Conservation (phyloP, 2,329 filamentous ascomycete genomes). For the Sporothrix euskadiensis region DNA sequence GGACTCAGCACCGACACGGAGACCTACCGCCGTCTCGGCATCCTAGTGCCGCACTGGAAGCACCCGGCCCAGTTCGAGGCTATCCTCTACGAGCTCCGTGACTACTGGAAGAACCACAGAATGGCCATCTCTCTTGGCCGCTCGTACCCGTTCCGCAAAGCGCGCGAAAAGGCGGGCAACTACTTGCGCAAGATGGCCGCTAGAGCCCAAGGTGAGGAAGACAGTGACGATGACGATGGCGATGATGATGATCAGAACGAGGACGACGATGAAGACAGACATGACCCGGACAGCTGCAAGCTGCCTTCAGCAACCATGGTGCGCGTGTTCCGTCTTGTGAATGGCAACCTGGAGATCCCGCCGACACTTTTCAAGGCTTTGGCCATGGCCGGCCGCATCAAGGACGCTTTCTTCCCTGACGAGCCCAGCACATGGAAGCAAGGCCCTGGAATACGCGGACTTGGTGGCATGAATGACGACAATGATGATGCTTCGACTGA, state of each 20-base stretch:
- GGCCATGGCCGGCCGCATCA: slow-evolving; percentile 27
- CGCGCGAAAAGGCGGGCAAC: slow-evolving; percentile 8
- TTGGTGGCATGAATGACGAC: neutral
- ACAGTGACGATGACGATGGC: neutral
- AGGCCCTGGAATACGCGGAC: neutral
- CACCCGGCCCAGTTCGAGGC: slow-evolving; percentile 23
- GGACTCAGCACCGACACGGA: slow-evolving; percentile 28
- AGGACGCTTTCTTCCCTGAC: slow-evolving; percentile 30
- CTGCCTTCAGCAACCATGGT: slow-evolving; percentile 24
- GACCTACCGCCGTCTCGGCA: slow-evolving; percentile 30
- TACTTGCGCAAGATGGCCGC: slow-evolving; percentile 24
- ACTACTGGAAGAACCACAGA: slow-evolving; percentile 28
- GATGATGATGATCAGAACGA: neutral
- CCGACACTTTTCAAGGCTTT: slow-evolving; percentile 30
- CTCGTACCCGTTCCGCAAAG: slow-evolving; percentile 25
- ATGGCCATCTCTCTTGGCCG: slow-evolving; percentile 14
- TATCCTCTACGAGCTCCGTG: slow-evolving; percentile 16
- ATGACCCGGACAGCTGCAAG: neutral
- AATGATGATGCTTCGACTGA: neutral
- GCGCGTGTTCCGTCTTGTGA: slow-evolving; percentile 30
- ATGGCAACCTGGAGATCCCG: slow-evolving; percentile 30
- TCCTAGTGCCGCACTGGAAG: slow-evolving; percentile 26
- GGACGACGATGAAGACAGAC: neutral
- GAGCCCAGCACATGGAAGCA: slow-evolving; percentile 26
- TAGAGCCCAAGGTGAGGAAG: neutral